A percentile compares a stretch with the other conserved stretches of the same genome.
Evolutionary conservation across 768 basidiomycete species (phyloP).

Genomic region (Tulasnella calospora): DNA sequence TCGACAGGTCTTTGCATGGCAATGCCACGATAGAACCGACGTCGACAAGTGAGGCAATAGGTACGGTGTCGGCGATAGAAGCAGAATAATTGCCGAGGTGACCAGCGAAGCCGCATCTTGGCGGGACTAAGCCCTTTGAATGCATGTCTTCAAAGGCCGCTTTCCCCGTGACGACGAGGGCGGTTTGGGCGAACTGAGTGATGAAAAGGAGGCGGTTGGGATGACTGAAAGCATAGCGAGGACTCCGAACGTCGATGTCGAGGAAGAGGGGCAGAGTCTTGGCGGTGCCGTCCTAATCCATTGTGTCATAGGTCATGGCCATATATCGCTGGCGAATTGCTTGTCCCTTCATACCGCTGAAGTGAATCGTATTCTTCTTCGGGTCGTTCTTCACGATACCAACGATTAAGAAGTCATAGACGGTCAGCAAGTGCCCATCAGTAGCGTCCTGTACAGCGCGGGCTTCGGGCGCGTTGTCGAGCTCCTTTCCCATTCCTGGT

Average conservation of each 20-base stretch:
- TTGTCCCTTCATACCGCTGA: too few species aligned
- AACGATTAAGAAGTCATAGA: slow-evolving; percentile 64
- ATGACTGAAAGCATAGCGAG: too few species aligned
- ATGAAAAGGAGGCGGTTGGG: slow-evolving; percentile 91
- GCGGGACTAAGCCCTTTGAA: slow-evolving; percentile 91
- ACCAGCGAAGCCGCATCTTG: slow-evolving; percentile 58
- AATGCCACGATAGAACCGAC: slow-evolving; percentile 98
- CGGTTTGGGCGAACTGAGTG: slow-evolving; percentile 57
- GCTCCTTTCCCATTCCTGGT: slow-evolving; percentile 95
- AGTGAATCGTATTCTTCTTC: slow-evolving; percentile 94
- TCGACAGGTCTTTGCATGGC: too few species aligned
- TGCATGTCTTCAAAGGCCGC: too few species aligned
- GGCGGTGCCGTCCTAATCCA: slow-evolving; percentile 93
- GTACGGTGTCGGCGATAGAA: slow-evolving; percentile 85
- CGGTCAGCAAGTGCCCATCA: slow-evolving; percentile 85
- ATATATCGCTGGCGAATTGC: too few species aligned
- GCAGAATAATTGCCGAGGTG: too few species aligned
- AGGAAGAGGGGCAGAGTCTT: slow-evolving; percentile 94
- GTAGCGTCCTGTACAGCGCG: slow-evolving; percentile 97
- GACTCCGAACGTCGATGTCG: slow-evolving; percentile 85
- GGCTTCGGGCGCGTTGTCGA: slow-evolving; percentile 93
- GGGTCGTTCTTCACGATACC: slow-evolving; percentile 99
- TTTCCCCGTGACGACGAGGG: slow-evolving; percentile 30
- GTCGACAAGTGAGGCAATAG: slow-evolving; percentile 93
- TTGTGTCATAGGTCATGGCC: too few species aligned